Conservation (phyloP, 345 rosid genomes). For the Moricandia arvensis region DNA sequence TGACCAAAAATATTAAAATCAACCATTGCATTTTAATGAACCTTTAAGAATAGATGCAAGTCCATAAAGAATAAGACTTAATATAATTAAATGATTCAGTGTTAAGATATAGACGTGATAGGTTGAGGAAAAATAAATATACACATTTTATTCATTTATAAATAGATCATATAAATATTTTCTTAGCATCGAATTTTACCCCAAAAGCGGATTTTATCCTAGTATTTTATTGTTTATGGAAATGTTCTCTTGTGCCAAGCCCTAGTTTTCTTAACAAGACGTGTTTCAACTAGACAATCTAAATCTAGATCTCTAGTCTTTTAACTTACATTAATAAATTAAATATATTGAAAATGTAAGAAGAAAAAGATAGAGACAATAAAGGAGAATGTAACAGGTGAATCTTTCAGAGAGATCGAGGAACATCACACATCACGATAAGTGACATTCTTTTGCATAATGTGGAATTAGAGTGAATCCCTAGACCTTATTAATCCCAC, state of each 20-base stretch:
- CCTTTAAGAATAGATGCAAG: no score
- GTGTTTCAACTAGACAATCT: constrained; percentile 12
- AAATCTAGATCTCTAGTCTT: constrained; percentile 10
- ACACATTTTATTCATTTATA: no score
- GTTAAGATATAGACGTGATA: no score
- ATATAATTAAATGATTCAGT: no score
- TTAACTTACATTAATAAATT: constrained; percentile 11
- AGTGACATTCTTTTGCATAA: constrained; percentile 62
- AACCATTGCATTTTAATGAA: no score
- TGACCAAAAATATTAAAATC: no score
- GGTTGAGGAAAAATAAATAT: no score
- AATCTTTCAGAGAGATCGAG: constrained; percentile 67
- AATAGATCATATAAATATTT: no score
- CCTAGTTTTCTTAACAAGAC: constrained; percentile 14
- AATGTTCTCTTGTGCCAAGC: not conserved
- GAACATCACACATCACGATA: constrained; percentile 49
- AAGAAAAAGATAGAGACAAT: constrained; percentile 39
- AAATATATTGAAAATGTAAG: constrained; percentile 45
- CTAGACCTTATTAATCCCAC: constrained; percentile 69
- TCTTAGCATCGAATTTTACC: no score
- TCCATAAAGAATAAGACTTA: no score
- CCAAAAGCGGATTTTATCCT: no score
- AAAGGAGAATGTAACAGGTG: constrained; percentile 52
- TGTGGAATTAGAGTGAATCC: constrained; percentile 62
- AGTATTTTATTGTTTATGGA: not conserved